A percentile compares a stretch with the other conserved stretches of the same genome.
Evolutionary conservation across 2,329 filamentous ascomycete genomes (phyloP).

Genomic region (Alternaria metachromatica): DNA sequence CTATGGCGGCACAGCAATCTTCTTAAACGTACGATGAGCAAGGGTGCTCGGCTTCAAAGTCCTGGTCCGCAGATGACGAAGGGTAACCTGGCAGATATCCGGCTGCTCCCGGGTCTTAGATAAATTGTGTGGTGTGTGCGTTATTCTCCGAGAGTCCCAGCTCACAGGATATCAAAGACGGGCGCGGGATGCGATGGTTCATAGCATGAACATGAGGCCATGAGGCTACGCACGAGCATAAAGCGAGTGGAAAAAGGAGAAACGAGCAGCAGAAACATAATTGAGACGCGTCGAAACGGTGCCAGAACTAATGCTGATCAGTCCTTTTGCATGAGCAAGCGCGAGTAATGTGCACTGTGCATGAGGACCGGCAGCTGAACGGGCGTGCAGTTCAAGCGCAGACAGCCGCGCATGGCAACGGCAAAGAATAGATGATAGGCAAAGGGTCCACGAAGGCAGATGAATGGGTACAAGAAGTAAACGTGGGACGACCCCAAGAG

Average conservation of each 20-base stretch:
- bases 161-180: neutral
- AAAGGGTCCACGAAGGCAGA: neutral
- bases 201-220: neutral
- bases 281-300: neutral
- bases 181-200: neutral
- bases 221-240: neutral
- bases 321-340: neutral
- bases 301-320: neutral
- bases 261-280: neutral
- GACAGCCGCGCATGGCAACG: neutral
- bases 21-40: neutral
- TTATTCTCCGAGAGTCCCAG: conserved; percentile 10
- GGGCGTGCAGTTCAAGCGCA: neutral
- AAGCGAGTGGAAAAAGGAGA: neutral
- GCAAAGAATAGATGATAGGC: neutral
- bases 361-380: neutral
- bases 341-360: conserved; percentile 3
- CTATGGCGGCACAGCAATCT: neutral
- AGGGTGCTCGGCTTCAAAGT: conserved; percentile 2
- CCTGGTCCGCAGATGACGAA: neutral
- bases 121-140: conserved; percentile 5
- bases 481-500: neutral
- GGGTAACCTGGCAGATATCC: conserved; percentile 7
- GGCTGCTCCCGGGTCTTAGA: conserved; percentile 16
- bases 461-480: neutral